Conservation (phyloP, 78 protist genomes). For the Acrasis kona region DNA sequence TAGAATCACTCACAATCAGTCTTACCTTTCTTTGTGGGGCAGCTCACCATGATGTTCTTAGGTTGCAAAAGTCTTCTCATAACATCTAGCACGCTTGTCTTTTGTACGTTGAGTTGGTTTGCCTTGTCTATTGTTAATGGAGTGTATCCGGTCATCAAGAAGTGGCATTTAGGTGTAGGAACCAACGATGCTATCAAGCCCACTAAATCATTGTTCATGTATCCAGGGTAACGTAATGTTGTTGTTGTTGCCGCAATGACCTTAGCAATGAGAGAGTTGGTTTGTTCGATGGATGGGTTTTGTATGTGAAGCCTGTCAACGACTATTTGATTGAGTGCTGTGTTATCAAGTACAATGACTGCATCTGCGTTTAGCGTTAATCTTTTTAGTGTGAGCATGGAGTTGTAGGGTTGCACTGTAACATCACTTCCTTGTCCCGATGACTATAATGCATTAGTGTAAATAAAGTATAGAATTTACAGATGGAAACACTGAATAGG, state of each 20-base stretch:
- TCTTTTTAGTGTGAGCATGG: conserved; percentile 88
- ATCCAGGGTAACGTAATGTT: conserved; percentile 93
- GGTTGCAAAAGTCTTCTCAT: conserved; percentile 97
- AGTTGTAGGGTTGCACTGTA: conserved; percentile 97
- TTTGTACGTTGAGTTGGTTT: conserved; percentile 52
- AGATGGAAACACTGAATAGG: conserved; percentile 94
- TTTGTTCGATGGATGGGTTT: conserved; percentile 67
- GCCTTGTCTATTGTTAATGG: conserved; percentile 43
- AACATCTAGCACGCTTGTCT: conserved; percentile 97
- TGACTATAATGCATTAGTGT: not conserved
- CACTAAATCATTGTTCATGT: conserved; percentile 96
- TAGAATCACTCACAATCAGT: conserved; percentile 81
- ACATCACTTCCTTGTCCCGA: conserved; percentile 68
- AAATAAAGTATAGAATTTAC: not conserved
- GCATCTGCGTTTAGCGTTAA: conserved; percentile 85
- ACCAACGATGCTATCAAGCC: conserved; percentile 93
- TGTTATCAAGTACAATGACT: conserved; percentile 93
- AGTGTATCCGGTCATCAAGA: conserved; percentile 96
- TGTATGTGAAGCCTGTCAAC: conserved; percentile 66
- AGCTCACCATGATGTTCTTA: conserved; percentile 53
- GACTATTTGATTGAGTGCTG: conserved; percentile 90
- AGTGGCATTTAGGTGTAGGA: conserved; percentile 98
- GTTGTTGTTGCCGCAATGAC: conserved; percentile 96
- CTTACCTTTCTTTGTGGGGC: conserved; percentile 11
- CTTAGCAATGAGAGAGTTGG: conserved; percentile 76